phyloP scores from a whole-genome alignment of 306 rosid species.

The Rosa chinensis region DNA sequence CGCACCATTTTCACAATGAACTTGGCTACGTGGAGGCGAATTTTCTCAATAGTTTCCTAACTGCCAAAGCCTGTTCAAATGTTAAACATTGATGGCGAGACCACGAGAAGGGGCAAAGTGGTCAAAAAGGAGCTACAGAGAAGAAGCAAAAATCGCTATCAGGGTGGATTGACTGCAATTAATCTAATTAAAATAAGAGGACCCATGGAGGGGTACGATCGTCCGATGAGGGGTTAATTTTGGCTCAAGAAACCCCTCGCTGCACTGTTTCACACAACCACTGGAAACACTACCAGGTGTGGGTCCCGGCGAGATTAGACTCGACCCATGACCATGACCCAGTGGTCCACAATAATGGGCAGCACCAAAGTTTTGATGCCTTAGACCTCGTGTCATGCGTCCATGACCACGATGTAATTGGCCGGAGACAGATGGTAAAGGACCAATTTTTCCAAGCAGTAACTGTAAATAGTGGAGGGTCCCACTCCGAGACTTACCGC shows the following conservation, averaged over 20 bases:
- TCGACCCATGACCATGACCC: not conserved
- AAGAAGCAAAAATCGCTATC: not conserved
- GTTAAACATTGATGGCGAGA: not conserved
- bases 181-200: not conserved
- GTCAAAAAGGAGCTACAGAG: not conserved
- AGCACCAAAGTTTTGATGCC: not conserved
- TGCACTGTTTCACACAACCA: constrained; percentile 11
- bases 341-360: constrained; percentile 2
- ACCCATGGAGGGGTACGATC: not conserved
- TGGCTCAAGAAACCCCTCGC: constrained; percentile 23
- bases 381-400: not conserved
- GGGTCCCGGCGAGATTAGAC: constrained; percentile 13
- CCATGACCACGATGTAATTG: not conserved
- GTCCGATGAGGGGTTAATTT: constrained; percentile 31
- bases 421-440: not conserved
- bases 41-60: not conserved
- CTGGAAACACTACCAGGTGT: not conserved
- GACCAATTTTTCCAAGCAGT: not conserved
- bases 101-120: not conserved
- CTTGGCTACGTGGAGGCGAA: not conserved
- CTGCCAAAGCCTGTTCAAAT: not conserved
- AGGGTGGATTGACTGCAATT: not conserved
- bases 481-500: not conserved
- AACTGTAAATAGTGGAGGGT: not conserved
- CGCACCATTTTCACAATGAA: too few relatives aligned